Conservation (phyloP, 2,329 filamentous ascomycete genomes). For the Fusarium veterinarium region DNA sequence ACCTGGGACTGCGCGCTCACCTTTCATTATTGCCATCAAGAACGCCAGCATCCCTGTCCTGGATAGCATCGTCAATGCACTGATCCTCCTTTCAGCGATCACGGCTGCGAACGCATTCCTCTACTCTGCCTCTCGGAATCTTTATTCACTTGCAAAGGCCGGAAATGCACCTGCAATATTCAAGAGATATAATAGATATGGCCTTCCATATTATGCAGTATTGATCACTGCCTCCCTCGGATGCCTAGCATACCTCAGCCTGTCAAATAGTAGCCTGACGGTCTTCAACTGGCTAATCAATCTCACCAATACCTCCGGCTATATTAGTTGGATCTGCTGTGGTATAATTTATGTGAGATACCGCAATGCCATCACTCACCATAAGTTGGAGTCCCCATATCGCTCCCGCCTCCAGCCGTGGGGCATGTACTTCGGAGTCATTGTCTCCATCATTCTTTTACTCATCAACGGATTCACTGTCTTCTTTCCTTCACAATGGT, state of each 20-base stretch:
- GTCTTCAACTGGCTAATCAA: not conserved
- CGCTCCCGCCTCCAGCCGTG: not conserved
- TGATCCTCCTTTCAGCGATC: not conserved
- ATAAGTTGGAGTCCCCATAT: not conserved
- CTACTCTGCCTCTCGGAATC: not conserved
- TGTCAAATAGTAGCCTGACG: not conserved
- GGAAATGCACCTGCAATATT: not conserved
- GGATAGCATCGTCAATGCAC: not conserved
- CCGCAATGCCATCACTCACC: not conserved
- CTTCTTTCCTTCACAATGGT: not conserved
- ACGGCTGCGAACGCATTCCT: not conserved
- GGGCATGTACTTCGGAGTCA: not conserved
- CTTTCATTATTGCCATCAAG: not conserved
- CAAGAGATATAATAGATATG: not conserved
- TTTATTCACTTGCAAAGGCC: not conserved
- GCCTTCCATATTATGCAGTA: not conserved
- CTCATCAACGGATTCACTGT: not conserved
- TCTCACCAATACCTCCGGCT: not conserved
- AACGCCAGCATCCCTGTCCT: not conserved
- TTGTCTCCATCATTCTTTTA: not conserved
- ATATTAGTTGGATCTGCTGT: not conserved
- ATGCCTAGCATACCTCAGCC: not conserved
- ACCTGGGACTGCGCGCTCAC: not conserved
- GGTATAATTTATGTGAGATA: not conserved
- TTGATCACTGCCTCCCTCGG: not conserved